A percentile compares a stretch with the other conserved stretches of the same genome.
Evolutionary conservation across 2,329 filamentous ascomycete genomes (phyloP).

Genomic region (Hymenoscyphus fraxineus): DNA sequence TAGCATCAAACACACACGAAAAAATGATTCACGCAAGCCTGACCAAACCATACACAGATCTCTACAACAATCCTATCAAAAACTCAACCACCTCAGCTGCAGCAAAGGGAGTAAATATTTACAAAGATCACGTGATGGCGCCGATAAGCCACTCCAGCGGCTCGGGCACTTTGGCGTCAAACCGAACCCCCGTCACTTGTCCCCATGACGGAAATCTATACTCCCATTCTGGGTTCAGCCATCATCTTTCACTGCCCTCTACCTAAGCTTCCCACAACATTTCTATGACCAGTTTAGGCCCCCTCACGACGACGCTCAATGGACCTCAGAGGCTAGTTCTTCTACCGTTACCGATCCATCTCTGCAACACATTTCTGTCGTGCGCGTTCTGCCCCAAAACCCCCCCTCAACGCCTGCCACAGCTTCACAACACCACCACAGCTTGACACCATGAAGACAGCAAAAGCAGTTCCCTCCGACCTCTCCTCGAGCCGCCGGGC

Average conservation of each 20-base stretch:
- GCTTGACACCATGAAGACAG: constrained; percentile 34
- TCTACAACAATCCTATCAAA: no score
- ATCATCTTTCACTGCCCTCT: background rate
- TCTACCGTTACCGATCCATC: constrained; percentile 12
- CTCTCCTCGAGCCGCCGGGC: constrained; percentile 51
- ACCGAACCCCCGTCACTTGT: constrained; percentile 7
- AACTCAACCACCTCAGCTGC: no score
- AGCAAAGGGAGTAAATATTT: background rate
- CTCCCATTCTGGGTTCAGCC: constrained; percentile 3
- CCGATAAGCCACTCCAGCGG: background rate
- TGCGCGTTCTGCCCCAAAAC: constrained; percentile 23
- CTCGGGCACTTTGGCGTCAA: background rate
- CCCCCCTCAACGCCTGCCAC: constrained; percentile 17
- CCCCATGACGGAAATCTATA: constrained; percentile 13
- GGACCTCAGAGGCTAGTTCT: constrained; percentile 19
- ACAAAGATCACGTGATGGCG: constrained; percentile 2
- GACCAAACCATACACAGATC: no score
- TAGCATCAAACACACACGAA: background rate
- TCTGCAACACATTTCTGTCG: constrained; percentile 7
- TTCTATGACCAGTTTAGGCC: constrained; percentile 9
- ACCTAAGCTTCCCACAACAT: constrained; percentile 12
- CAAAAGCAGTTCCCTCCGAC: constrained; percentile 31
- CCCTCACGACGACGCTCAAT: constrained; percentile 19
- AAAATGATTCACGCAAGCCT: background rate
- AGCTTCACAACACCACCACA: constrained; percentile 15